These are phyloP conservation scores for Ceratobasidium sp. DNA, from an alignment of 1,284 basidiomycete species.

Conservation along the genomic window DNA sequence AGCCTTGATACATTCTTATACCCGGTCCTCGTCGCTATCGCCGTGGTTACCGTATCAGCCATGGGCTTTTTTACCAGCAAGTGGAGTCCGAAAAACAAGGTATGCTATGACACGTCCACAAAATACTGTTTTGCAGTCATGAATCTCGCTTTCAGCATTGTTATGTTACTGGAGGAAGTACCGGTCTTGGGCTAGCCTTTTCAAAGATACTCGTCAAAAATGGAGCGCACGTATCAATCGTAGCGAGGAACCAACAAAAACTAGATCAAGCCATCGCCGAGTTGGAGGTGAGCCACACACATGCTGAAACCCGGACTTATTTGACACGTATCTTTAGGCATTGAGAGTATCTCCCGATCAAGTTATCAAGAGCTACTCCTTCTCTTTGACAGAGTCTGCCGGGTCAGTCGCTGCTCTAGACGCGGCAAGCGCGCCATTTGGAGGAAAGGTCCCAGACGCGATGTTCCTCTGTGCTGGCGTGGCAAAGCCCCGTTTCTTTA, in stretches of 20 bases:
- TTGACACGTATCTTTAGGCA: slow-evolving; percentile 48
- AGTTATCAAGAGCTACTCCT: slow-evolving; percentile 66
- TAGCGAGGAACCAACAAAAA: slow-evolving; percentile 71
- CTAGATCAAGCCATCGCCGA: slow-evolving; percentile 63
- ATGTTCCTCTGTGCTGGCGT: slow-evolving; percentile 81
- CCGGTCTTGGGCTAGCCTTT: slow-evolving; percentile 77
- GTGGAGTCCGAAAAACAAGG: slow-evolving; percentile 49
- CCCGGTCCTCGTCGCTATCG: slow-evolving; percentile 32
- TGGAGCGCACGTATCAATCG: slow-evolving; percentile 83
- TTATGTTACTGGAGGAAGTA: slow-evolving; percentile 82
- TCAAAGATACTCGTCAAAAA: slow-evolving; percentile 70
- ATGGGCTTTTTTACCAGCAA: slow-evolving; percentile 43
- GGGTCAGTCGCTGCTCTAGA: slow-evolving; percentile 65
- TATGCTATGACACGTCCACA: slow-evolving; percentile 38
- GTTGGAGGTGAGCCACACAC: slow-evolving; percentile 60
- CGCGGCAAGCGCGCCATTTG: slow-evolving; percentile 61
- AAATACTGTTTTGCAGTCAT: slow-evolving; percentile 7
- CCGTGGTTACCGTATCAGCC: slow-evolving; percentile 32
- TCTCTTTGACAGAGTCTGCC: slow-evolving; percentile 60
- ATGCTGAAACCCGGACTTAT: not conserved
- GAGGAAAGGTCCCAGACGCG: slow-evolving; percentile 68
- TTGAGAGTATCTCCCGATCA: slow-evolving; percentile 55
- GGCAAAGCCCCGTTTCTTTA: slow-evolving; percentile 71
- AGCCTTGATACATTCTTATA: slow-evolving; percentile 1
- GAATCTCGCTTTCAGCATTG: slow-evolving; percentile 59